A percentile compares a stretch with the other conserved stretches of the same genome.
Evolutionary conservation across 768 basidiomycete genomes (phyloP).

Genomic region (Gymnopilus dilepis): DNA sequence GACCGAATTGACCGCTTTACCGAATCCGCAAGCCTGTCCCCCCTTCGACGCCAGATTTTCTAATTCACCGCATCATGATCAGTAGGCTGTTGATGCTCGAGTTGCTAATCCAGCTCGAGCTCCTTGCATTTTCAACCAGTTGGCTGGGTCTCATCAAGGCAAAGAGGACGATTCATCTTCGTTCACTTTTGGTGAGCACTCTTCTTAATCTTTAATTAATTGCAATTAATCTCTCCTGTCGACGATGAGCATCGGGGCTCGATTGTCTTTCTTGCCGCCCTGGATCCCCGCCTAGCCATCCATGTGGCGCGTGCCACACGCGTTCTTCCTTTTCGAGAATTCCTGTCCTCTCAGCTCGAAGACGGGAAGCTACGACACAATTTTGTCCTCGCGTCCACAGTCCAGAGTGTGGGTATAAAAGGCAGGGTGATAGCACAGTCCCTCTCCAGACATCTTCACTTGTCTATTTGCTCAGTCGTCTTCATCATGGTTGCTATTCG

Average conservation of each 20-base stretch:
- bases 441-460: conserved; percentile 18
- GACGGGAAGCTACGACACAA: not conserved
- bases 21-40: conserved; percentile 10
- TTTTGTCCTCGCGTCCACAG: not conserved
- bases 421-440: not conserved
- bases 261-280: not conserved
- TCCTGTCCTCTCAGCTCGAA: not conserved
- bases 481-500: conserved; percentile 28
- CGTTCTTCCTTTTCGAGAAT: not conserved
- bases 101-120: not conserved
- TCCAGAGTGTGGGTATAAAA: conserved; percentile 13
- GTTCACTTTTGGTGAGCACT: not conserved
- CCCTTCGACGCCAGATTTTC: conserved; percentile 3
- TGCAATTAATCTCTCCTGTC: not conserved
- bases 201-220: conserved; percentile 10
- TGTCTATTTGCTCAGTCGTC: conserved; percentile 13
- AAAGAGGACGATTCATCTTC: not conserved
- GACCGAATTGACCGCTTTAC: conserved; percentile 21
- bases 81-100: conserved; percentile 7
- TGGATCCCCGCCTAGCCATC: conserved; percentile 3
- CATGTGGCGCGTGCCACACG: not conserved
- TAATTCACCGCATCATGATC: not conserved
- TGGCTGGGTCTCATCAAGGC: too few relatives aligned
- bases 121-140: too few relatives aligned
- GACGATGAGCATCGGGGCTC: not conserved